Percentiles rank a stretch among this genome's conserved stretches.
Evolutionary conservation across 306 rosid species (phyloP).

Genomic region (Begonia masoniana): DNA sequence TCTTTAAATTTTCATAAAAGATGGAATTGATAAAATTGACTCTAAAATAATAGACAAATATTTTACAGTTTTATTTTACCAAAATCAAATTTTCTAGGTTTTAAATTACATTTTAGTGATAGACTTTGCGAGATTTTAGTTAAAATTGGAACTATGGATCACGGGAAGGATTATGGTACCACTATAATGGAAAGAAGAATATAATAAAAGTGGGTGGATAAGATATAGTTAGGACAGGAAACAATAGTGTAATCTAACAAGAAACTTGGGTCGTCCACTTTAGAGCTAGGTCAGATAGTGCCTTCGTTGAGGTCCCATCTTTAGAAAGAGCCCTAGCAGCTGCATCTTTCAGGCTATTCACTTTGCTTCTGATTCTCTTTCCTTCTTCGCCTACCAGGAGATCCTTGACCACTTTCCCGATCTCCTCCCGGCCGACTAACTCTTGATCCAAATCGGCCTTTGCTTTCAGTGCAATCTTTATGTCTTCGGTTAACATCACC

Average conservation of each 20-base stretch:
- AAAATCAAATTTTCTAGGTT: too few relatives aligned
- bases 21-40: too few relatives aligned
- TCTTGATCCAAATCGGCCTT: slow-evolving; percentile 14
- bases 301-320: slow-evolving; percentile 39
- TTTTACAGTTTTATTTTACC: too few relatives aligned
- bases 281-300: slow-evolving; percentile 27
- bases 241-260: background rate
- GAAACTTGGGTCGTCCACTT: slow-evolving; percentile 22
- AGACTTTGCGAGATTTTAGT: too few relatives aligned
- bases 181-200: too few relatives aligned
- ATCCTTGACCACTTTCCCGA: slow-evolving; percentile 30
- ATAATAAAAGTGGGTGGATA: too few relatives aligned
- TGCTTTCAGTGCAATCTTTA: slow-evolving; percentile 34
- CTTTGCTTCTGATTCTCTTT: slow-evolving; percentile 37
- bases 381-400: slow-evolving; percentile 75
- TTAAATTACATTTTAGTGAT: too few relatives aligned
- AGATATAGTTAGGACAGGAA: too few relatives aligned
- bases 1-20: too few relatives aligned
- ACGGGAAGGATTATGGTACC: too few relatives aligned
- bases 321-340: slow-evolving; percentile 21
- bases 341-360: slow-evolving; percentile 47
- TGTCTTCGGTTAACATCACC: slow-evolving; percentile 22
- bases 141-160: too few relatives aligned
- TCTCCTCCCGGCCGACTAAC: slow-evolving; percentile 37
- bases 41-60: too few relatives aligned